Conservation (phyloP, 305 asterid genomes). For the Fraxinus sp. region DNA sequence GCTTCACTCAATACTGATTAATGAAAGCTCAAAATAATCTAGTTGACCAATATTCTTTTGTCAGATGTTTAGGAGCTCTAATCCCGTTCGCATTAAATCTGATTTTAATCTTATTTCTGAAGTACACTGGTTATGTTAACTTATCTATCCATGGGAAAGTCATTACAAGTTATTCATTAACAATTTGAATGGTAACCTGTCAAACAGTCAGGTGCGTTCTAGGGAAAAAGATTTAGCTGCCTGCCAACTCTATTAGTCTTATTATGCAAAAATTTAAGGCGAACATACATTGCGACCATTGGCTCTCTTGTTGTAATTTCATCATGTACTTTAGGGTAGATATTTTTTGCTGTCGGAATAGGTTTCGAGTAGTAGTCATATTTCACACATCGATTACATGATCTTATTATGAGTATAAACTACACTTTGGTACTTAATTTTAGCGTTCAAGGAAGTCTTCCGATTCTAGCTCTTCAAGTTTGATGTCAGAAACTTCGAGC, state of each 20-base stretch:
- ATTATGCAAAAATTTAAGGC: neutral
- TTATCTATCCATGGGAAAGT: neutral
- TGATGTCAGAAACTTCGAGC: conserved; percentile 70
- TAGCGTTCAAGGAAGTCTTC: conserved; percentile 51
- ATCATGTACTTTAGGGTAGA: neutral
- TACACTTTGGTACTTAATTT: neutral
- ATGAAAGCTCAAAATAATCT: neutral
- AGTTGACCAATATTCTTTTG: neutral
- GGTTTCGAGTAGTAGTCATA: neutral
- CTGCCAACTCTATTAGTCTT: neutral
- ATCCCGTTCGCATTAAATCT: neutral
- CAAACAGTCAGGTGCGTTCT: neutral
- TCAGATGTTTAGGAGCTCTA: neutral
- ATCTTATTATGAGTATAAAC: neutral
- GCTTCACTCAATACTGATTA: neutral
- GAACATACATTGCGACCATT: neutral
- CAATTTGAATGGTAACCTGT: neutral
- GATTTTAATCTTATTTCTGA: neutral
- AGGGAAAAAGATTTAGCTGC: neutral
- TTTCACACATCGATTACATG: neutral
- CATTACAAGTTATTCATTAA: neutral
- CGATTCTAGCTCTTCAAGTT: conserved; percentile 50
- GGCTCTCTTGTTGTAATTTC: neutral
- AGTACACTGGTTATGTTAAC: neutral
- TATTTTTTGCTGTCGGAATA: neutral